Evolutionary conservation across 768 basidiomycete genomes (phyloP), one percentile per base, ranked within the genome.

Genomic region (Lentinula lateritia): DNA sequence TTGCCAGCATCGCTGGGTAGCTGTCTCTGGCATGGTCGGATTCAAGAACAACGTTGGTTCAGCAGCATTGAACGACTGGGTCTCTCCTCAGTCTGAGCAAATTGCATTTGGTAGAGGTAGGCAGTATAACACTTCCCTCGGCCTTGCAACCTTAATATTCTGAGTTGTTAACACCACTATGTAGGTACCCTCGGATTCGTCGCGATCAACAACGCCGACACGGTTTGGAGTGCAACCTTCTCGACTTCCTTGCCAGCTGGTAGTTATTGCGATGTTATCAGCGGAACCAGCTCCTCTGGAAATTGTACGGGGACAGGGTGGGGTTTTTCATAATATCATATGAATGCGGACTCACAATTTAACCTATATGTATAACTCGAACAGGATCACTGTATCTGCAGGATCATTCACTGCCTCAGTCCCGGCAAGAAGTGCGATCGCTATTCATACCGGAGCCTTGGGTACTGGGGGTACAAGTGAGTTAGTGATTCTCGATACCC

Each of bases 81-180:
- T 82, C 5, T 79, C 85, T 2, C 82, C 85, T 0, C 76, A 78
- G 52, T 73, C 79, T 3, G 74, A 85, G 61, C 87, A 80, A 67
- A 86, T 89, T 61, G 88, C 87, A 0, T 90, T 88, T 65, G 83
- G 84, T 5, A 72, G 88, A 65, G 87, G 88, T 80, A 60, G 28
- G 55, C 5, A 8, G 74, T 67, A 13, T 15, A 8, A 13, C 5
- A 18, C 23, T 52, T 59, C 60, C 35, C n/a, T 38, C 8, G 32
- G n/a, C 4, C 39, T 32, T 15, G 39, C 36, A 10, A 0, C 20
- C n/a, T 28, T 1, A 35, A 38, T 41, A 5, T 50, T 42, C 23
- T n/a, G n/a, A n/a, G n/a, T n/a, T n/a, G 1, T 16, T n/a, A 9
- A 36, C 12, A 10, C 54, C 38, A 9, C 38, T 52, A 28, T 58